Conservation (phyloP, 495 filamentous ascomycete species). For the Glonium stellatum region DNA sequence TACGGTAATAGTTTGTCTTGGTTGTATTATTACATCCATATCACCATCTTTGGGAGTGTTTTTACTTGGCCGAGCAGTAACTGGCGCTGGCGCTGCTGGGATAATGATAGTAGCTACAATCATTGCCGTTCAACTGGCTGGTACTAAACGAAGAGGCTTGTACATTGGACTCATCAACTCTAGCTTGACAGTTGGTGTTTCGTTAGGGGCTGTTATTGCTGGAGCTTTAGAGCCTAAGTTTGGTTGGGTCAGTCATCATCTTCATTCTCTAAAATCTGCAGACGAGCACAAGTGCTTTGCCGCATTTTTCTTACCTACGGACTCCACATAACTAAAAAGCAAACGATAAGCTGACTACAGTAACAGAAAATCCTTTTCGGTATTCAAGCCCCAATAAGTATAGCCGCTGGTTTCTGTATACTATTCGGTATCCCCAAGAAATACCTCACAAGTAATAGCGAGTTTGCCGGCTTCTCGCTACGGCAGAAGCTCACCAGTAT, state of each 20-base stretch:
- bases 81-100: constrained; percentile 59
- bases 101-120: constrained; percentile 62
- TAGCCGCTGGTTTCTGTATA: constrained; percentile 51
- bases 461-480: constrained; percentile 29
- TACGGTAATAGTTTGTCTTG: constrained; percentile 50
- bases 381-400: constrained; percentile 52
- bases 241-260: constrained; percentile 56
- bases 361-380: constrained; percentile 59
- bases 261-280: not conserved
- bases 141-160: constrained; percentile 56
- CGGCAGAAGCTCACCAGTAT: constrained; percentile 49
- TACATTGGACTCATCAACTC: constrained; percentile 61
- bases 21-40: constrained; percentile 54
- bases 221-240: constrained; percentile 53
- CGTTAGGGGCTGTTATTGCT: constrained; percentile 62
- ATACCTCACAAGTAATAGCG: constrained; percentile 17
- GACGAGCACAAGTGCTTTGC: too few species aligned
- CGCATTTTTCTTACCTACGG: not conserved
- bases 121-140: constrained; percentile 59
- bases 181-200: constrained; percentile 62
- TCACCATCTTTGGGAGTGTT: constrained; percentile 53
- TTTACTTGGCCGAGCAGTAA: constrained; percentile 56
- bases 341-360: constrained; percentile 5
- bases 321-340: not conserved
- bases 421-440: constrained; percentile 40